These are phyloP conservation scores for Malassezia globosa DNA, from an alignment of 1,284 basidiomycete genomes.

Conservation along the genomic window DNA sequence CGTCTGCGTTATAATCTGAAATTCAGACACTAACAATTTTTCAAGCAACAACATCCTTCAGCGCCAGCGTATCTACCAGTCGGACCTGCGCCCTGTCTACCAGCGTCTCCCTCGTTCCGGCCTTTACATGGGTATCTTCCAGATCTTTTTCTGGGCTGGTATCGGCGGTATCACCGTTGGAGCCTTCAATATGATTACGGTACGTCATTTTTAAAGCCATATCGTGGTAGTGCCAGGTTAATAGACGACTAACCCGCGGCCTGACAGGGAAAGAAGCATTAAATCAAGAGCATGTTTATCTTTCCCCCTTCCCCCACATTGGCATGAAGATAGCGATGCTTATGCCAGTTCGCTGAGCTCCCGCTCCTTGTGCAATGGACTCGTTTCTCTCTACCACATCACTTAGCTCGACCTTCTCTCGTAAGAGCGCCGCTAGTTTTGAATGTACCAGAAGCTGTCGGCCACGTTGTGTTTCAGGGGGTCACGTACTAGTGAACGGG, in stretches of 20 bases:
- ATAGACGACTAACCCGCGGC: constrained; percentile 2
- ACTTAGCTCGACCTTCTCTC: no score
- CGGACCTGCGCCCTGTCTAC: constrained; percentile 36
- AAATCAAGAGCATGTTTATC: not conserved
- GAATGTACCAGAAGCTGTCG: no score
- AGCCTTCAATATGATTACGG: constrained; percentile 38
- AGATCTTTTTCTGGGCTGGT: constrained; percentile 38
- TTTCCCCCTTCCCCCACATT: not conserved
- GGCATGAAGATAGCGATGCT: not conserved
- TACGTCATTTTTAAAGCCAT: constrained; percentile 17
- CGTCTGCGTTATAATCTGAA: no score
- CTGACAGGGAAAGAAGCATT: constrained; percentile 15
- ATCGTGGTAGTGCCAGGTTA: no score
- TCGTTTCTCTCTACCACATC: no score
- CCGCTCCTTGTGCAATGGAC: no score
- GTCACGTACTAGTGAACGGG: no score
- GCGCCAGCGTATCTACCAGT: constrained; percentile 40
- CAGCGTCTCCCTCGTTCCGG: constrained; percentile 34
- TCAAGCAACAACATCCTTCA: constrained; percentile 31
- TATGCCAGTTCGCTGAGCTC: no score
- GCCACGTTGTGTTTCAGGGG: no score
- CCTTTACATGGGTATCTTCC: constrained; percentile 39
- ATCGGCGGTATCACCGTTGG: constrained; percentile 35
- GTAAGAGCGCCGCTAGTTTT: no score
- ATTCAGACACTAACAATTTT: not conserved